Conservation (phyloP, 1,284 basidiomycete genomes). For the Cutaneotrichosporon sp. region DNA sequence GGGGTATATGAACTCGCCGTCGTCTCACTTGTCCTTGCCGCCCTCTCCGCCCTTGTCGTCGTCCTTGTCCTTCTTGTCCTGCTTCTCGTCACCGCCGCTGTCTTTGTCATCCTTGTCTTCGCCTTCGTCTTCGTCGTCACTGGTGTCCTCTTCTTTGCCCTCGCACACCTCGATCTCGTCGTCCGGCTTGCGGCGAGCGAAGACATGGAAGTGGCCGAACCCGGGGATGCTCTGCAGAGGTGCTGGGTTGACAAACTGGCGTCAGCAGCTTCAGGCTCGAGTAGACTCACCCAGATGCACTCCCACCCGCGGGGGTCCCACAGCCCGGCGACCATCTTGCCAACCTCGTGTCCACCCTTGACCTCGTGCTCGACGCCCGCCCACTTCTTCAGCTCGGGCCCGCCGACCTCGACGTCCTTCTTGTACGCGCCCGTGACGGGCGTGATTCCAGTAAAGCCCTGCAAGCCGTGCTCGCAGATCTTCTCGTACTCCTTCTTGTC, state of each 20-base stretch:
- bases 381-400: slow-evolving; percentile 37
- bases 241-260: slow-evolving; percentile 39
- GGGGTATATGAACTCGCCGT: no score
- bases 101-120: neutral
- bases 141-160: neutral
- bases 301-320: slow-evolving; percentile 52
- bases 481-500: slow-evolving; percentile 37
- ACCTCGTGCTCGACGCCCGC: slow-evolving; percentile 38
- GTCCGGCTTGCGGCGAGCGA: slow-evolving; percentile 49
- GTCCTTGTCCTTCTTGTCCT: no score
- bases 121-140: neutral
- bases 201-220: slow-evolving; percentile 52
- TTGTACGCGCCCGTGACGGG: slow-evolving; percentile 35
- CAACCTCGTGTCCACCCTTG: slow-evolving; percentile 44
- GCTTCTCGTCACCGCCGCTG: no score
- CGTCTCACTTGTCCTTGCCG: no score
- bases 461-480: slow-evolving; percentile 45
- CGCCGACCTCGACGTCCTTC: slow-evolving; percentile 35
- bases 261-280: neutral
- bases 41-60: no score
- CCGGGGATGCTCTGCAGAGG: slow-evolving; percentile 49
- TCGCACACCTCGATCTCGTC: slow-evolving; percentile 43
- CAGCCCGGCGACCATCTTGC: slow-evolving; percentile 46
- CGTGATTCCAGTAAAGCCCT: slow-evolving; percentile 49
- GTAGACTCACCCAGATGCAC: slow-evolving; percentile 45